Base-by-base conservation (phyloP, 192 early-diverging fungal species). In the Linnemannia schmuckeri region DNA sequence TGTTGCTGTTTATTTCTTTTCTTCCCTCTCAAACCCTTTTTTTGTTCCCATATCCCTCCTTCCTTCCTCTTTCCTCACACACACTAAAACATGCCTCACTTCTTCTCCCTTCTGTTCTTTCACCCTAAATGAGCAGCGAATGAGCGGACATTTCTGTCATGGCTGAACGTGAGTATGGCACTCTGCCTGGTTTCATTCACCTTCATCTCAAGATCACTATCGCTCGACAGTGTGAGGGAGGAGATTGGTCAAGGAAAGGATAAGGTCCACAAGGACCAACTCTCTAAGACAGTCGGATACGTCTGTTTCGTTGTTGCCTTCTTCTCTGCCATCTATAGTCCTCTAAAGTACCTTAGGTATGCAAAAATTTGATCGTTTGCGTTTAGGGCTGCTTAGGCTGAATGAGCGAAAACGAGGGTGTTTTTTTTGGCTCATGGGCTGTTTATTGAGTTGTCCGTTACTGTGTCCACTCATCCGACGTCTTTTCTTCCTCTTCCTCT, bases 261-360 rank as follows among this genome's bases (percentile, higher is more conserved):
- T 6, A 2, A 6, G 2, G 46, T 38, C 30, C 79, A 78, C 8
- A 81, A 78, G 30, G 72, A 81, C 37, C 40, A 38, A 3, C 72
- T 81, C 9, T 81, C 85, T 8, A 33, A 24, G 6, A 71, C 35
- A 27, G 75, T 87, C 13, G 85, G 85, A 37, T 87, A 81, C n/a
- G 52, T 74, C 2, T 81, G 85, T 33, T 87, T 87, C 42, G n/a
- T 55, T 8, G 33, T 72, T 24, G 85, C 80, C 18, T 52, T 78
- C 38, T 37, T 87, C 12, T 71, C 79, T 2, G 33, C 72, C 27
- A 74, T 78, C 18, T 78, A 80, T 68, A 81, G 76, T n/a, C 8
- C 81, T 40, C 54, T 81, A 27, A 87, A 81, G 24, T 87, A 87
- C 61, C 76, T 87, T 13, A 87, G 80, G 85, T 87, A 70, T 75